Conservation (phyloP, 2,329 filamentous ascomycete species). For the Fusarium clavum region DNA sequence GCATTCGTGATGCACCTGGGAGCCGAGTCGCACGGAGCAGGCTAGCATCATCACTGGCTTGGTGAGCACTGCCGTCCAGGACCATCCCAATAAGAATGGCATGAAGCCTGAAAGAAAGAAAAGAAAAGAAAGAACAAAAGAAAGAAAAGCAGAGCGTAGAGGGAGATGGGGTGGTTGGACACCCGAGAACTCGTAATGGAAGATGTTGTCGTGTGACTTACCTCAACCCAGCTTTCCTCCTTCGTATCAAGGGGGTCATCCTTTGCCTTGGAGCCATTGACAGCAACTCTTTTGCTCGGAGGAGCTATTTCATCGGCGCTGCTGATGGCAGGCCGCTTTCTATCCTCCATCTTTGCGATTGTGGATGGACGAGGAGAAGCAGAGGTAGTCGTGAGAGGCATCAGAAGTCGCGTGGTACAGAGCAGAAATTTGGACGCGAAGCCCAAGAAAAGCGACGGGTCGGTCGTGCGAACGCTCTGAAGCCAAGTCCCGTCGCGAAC, state of each 20-base stretch:
- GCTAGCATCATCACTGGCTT: constrained; percentile 53
- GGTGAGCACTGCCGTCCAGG: constrained; percentile 52
- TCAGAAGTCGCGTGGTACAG: constrained; percentile 69
- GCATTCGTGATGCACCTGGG: constrained; percentile 40
- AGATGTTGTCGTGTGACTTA: constrained; percentile 62
- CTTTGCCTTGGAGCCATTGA: constrained; percentile 77
- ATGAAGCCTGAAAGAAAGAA: constrained; percentile 31
- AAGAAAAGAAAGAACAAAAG: no score
- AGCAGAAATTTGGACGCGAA: constrained; percentile 57
- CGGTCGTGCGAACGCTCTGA: constrained; percentile 46
- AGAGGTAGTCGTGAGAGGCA: constrained; percentile 85
- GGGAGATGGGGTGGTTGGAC: constrained; percentile 23
- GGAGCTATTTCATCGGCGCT: constrained; percentile 86
- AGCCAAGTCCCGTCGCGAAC: constrained; percentile 52
- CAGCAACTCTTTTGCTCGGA: constrained; percentile 89
- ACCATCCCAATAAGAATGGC: constrained; percentile 47
- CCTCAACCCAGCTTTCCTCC: constrained; percentile 73
- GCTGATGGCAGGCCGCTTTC: constrained; percentile 90
- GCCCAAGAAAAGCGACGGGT: constrained; percentile 46
- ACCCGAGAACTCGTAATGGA: constrained; percentile 32
- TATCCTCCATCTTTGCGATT: constrained; percentile 98
- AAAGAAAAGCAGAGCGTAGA: constrained; percentile 18
- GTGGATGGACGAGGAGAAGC: constrained; percentile 80
- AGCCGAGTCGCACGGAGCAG: constrained; percentile 49
- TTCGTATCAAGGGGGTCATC: constrained; percentile 67